Evolutionary conservation across 306 rosid species (phyloP).

Genomic region (Cucumis sativus): Cucumber_9930_V3 NC_026659.2:31365001-31365500

Average conservation of each 20-base stretch:
- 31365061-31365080: constrained; percentile 5
- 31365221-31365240: constrained; percentile 1
- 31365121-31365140: not conserved
- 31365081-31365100: not conserved
- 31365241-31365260: too few relatives aligned
- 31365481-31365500: not conserved
- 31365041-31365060: not conserved
- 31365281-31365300: too few relatives aligned
- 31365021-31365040: not conserved
- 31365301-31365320: too few relatives aligned
- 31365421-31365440: too few relatives aligned
- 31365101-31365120: not conserved
- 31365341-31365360: too few relatives aligned
- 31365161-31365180: not conserved
- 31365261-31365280: too few relatives aligned
- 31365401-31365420: too few relatives aligned
- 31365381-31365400: too few relatives aligned
- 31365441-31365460: too few relatives aligned
- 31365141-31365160: not conserved
- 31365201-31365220: not conserved
- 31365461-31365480: not conserved
- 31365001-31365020: not conserved
- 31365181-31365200: not conserved
- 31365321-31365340: too few relatives aligned
- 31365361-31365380: too few relatives aligned